Evolutionary conservation across 257 asterid species (phyloP), one percentile per base, ranked within the genome.

Genomic region (Leonotis leonurus): DNA sequence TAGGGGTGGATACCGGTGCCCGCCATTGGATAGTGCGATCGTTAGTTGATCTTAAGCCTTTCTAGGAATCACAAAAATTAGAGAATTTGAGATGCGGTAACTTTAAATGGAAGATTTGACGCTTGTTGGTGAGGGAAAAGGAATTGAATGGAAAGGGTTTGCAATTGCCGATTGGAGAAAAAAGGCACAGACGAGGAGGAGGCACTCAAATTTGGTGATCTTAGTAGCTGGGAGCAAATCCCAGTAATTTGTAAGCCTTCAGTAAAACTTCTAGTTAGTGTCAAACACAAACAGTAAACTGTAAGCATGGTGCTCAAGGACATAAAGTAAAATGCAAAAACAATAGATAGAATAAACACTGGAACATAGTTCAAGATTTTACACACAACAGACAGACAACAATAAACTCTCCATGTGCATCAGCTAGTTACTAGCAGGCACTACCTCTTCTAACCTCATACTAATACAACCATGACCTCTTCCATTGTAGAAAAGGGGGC

Each of bases 1-100:
- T 85, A 85, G n/a, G 87, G 90, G 71, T 85, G 94, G 35, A 85
- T 83, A 64, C 94, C 94, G 57, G 84, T 74, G 64, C 80, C 80
- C 36, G 80, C 83, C 83, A 77, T n/a, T 36, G 33, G 11, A 29
- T 16, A 8, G 35, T 13, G 21, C 1, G 2, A 56, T 33, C 10
- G 16, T 11, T 2, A 1, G 21, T 2, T 35, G n/a, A 5, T 32
- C 32, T 18, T 5, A 22, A 10, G 35, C 12, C 48, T 56, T 20
- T 8, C 26, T 32, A 2, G 7, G 29, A 29, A 8, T 32, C 4
- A 12, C 48, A 56, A 35, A 21, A 20, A 17, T 20, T 20, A 13
- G 21, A 56, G 48, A 35, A 2, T 35, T 11, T 16, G 44, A 55
- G 61, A 16, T 55, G 61, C 17, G 48, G 1, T 21, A 16, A 21